Percentiles rank a stretch among this genome's conserved stretches.
Conservation (phyloP, 306 rosid species). For the Pterocarpus macrocarpus region DNA sequence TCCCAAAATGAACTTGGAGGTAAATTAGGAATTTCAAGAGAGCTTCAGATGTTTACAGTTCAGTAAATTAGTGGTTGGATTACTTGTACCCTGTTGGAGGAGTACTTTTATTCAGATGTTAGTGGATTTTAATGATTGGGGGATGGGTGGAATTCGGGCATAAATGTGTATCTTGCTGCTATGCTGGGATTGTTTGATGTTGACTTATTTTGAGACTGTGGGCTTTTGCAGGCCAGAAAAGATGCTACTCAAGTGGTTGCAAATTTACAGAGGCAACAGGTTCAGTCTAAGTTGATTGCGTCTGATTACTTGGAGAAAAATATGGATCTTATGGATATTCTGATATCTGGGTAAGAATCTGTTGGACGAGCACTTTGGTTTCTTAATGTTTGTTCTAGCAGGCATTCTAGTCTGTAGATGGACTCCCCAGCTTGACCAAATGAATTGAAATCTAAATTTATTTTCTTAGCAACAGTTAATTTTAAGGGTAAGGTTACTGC, state of each 20-base stretch:
- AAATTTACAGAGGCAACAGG: slow-evolving; percentile 90
- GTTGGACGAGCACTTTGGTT: not conserved
- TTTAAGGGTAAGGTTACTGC: not conserved
- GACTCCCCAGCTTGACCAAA: not conserved
- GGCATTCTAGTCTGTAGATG: not conserved
- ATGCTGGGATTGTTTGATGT: not conserved
- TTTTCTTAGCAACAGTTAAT: not conserved
- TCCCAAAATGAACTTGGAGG: slow-evolving; percentile 93
- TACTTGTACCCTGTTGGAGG: not conserved
- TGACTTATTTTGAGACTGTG: slow-evolving; percentile 9
- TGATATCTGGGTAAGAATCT: slow-evolving; percentile 71
- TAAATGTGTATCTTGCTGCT: not conserved
- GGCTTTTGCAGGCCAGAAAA: slow-evolving; percentile 74
- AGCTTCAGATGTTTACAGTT: not conserved
- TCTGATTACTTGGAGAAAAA: slow-evolving; percentile 89
- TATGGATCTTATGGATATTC: slow-evolving; percentile 78
- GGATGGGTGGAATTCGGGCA: not conserved
- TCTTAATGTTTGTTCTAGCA: not conserved
- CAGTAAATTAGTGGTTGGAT: not conserved
- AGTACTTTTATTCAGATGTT: not conserved
- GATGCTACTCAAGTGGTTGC: slow-evolving; percentile 98
- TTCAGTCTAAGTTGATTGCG: slow-evolving; percentile 84
- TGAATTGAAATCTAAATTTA: slow-evolving; percentile 8
- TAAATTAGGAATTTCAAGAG: slow-evolving; percentile 21
- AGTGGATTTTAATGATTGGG: not conserved